Conservation (phyloP, 2,329 filamentous ascomycete genomes). For the Xenosphaeropsis pyriputrescens region DNA sequence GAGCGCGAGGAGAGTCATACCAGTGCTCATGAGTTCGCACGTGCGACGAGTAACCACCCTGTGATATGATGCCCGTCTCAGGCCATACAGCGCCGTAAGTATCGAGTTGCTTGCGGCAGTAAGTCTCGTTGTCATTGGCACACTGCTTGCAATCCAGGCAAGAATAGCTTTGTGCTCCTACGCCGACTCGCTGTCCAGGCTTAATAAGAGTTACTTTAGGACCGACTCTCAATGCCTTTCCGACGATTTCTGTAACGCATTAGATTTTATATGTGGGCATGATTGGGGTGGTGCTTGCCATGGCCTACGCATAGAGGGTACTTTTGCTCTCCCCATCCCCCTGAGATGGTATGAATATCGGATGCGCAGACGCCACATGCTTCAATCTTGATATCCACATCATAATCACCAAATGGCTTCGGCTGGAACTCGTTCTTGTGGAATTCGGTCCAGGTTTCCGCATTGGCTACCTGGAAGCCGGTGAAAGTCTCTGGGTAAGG, state of each 20-base stretch:
- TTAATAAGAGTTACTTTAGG: conserved; percentile 43
- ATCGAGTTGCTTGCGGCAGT: conserved; percentile 32
- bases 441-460: conserved; percentile 16
- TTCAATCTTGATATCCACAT: conserved; percentile 79
- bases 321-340: conserved; percentile 34
- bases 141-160: conserved; percentile 39
- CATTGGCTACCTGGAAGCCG: conserved; percentile 38
- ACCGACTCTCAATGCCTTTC: conserved; percentile 52
- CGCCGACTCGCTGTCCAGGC: conserved; percentile 35
- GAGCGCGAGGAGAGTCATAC: conserved; percentile 21
- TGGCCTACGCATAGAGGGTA: conserved; percentile 37
- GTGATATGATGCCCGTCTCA: conserved; percentile 43
- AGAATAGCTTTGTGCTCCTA: conserved; percentile 37
- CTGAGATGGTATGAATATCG: conserved; percentile 56
- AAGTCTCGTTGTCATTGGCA: conserved; percentile 38
- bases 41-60: conserved; percentile 54
- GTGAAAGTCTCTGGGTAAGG: conserved; percentile 41
- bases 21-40: conserved; percentile 66
- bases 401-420: conserved; percentile 75
- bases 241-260: conserved; percentile 42
- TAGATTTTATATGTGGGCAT: not conserved
- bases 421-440: conserved; percentile 48
- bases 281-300: conserved; percentile 13
- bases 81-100: conserved; percentile 34
- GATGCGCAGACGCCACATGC: conserved; percentile 65